Conservation (phyloP, 352 stramenopile species). For the Pythium guiyangense region DNA sequence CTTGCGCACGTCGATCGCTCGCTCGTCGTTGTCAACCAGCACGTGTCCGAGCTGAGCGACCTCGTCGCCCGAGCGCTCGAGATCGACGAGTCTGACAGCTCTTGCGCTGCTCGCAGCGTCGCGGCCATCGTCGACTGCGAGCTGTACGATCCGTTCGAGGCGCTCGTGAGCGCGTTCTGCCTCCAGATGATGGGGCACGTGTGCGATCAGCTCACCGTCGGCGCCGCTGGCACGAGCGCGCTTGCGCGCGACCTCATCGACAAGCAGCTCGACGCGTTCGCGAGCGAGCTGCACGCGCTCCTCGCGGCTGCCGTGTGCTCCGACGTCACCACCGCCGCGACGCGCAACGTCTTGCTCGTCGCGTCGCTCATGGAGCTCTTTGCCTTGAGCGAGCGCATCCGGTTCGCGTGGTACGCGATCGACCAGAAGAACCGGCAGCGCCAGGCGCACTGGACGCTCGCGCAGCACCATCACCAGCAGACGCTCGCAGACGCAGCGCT, state of each 20-base stretch:
- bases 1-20: constrained; percentile 27
- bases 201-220: constrained; percentile 42
- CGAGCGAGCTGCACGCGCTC: constrained; percentile 24
- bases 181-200: constrained; percentile 44
- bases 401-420: constrained; percentile 35
- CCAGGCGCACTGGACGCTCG: constrained; percentile 17
- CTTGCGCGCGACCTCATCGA: constrained; percentile 25
- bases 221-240: constrained; percentile 18
- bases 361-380: constrained; percentile 30
- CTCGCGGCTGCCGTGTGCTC: neutral
- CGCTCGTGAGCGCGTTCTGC: constrained; percentile 49
- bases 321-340: neutral
- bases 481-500: neutral
- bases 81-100: neutral
- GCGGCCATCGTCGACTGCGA: constrained; percentile 1
- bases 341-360: constrained; percentile 7
- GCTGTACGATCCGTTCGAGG: constrained; percentile 32
- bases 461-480: constrained; percentile 8
- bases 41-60: constrained; percentile 15
- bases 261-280: constrained; percentile 41
- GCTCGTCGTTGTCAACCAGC: constrained; percentile 18
- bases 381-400: constrained; percentile 41
- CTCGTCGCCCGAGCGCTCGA: neutral
- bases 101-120: neutral
- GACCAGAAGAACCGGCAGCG: constrained; percentile 45